Evolutionary conservation across 2,329 filamentous ascomycete genomes (phyloP).

Genomic region (Cladosporium cucumerinum): DNA sequence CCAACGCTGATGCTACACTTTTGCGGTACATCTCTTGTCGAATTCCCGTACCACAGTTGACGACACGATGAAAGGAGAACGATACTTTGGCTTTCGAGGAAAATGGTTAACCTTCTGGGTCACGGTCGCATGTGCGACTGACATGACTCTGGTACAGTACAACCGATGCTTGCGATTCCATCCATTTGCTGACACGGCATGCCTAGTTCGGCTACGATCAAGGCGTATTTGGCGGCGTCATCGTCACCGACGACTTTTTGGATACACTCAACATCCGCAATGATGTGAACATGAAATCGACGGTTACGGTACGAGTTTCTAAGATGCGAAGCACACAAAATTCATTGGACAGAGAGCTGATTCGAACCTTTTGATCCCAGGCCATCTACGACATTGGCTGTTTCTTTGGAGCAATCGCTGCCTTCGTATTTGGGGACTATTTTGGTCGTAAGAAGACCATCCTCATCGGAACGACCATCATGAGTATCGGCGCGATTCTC

Average conservation of each 20-base stretch:
- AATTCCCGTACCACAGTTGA: not conserved
- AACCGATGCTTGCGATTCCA: not conserved
- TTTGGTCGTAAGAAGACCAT: slow-evolving; percentile 50
- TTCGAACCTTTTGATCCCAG: not conserved
- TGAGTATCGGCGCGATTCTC: slow-evolving; percentile 48
- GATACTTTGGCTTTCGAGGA: slow-evolving; percentile 54
- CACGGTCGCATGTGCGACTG: slow-evolving; percentile 43
- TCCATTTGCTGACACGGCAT: not conserved
- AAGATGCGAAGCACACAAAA: not conserved
- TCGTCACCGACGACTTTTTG: slow-evolving; percentile 54
- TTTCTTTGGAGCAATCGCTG: slow-evolving; percentile 54
- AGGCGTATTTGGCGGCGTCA: slow-evolving; percentile 55
- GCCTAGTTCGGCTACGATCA: slow-evolving; percentile 40
- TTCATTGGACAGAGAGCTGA: not conserved
- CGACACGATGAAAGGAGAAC: slow-evolving; percentile 30
- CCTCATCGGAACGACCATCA: slow-evolving; percentile 47
- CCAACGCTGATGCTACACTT: not conserved
- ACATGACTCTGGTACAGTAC: slow-evolving; percentile 47
- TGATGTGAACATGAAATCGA: slow-evolving; percentile 28
- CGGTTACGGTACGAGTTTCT: slow-evolving; percentile 38
- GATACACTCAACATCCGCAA: slow-evolving; percentile 45
- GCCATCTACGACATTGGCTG: slow-evolving; percentile 60
- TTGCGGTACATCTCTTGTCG: not conserved
- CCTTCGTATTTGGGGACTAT: slow-evolving; percentile 48
- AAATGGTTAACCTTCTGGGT: slow-evolving; percentile 57